Conservation (phyloP, 768 basidiomycete genomes). For the Dioszegia aurantiaca region DNA sequence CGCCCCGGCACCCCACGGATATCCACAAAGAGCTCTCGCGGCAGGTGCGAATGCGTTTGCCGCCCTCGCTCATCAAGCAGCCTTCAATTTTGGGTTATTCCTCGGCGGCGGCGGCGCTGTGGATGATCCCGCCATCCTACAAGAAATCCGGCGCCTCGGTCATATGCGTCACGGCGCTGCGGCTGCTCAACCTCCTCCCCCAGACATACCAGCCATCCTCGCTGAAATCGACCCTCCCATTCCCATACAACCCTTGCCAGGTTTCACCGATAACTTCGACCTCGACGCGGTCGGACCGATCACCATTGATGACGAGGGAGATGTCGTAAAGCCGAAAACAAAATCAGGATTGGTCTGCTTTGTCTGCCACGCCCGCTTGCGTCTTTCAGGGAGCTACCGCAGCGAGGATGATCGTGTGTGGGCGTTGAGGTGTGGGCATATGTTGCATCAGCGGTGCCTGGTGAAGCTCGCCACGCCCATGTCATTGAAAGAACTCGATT, state of each 20-base stretch:
- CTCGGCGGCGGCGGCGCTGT: too few species aligned
- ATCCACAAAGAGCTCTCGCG: too few species aligned
- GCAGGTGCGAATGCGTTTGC: too few species aligned
- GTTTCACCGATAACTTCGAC: constrained; percentile 40
- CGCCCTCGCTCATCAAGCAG: too few species aligned
- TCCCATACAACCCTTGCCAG: constrained; percentile 11
- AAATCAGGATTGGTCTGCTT: constrained; percentile 34
- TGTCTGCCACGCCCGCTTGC: constrained; percentile 30
- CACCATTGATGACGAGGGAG: constrained; percentile 41
- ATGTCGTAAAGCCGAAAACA: constrained; percentile 20
- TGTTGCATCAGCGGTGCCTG: constrained; percentile 47
- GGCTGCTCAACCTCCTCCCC: neutral
- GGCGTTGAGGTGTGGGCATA: constrained; percentile 45
- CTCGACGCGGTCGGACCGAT: constrained; percentile 29
- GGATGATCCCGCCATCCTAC: too few species aligned
- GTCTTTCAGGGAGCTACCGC: constrained; percentile 39
- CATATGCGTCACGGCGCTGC: too few species aligned
- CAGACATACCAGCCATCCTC: constrained; percentile 28
- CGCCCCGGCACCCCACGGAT: too few species aligned
- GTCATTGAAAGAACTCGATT: constrained; percentile 8
- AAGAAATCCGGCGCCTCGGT: too few species aligned
- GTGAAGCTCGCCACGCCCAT: constrained; percentile 27
- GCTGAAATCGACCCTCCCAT: constrained; percentile 18
- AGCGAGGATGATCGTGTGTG: constrained; percentile 37
- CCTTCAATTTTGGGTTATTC: neutral